phyloP scores from a whole-genome alignment of 805 yeast genomes.

The Blastobotrys peoriensis region DNA sequence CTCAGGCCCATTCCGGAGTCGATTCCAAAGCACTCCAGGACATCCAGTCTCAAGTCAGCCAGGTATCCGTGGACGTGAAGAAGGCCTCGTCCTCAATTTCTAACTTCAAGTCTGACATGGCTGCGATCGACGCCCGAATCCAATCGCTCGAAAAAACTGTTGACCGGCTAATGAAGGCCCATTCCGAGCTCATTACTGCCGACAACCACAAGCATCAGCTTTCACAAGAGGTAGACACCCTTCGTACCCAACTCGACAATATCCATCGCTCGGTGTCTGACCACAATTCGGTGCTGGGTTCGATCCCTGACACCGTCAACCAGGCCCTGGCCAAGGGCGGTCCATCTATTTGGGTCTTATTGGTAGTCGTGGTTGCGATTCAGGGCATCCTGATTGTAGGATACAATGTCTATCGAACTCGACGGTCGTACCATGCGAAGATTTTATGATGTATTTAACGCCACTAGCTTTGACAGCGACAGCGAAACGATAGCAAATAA shows the following conservation, averaged over 20 bases:
- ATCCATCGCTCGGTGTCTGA: conserved; percentile 20
- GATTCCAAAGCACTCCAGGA: neutral
- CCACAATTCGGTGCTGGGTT: conserved; percentile 24
- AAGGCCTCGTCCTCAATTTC: neutral
- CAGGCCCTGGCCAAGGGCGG: conserved; percentile 24
- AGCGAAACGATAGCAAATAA: neutral
- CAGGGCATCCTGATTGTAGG: conserved; percentile 26
- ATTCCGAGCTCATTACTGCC: conserved; percentile 4
- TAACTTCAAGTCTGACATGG: conserved; percentile 5
- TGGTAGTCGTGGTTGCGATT: conserved; percentile 20
- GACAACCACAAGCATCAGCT: conserved; percentile 14
- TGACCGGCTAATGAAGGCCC: conserved; percentile 7
- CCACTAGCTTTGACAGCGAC: neutral
- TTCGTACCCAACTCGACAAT: conserved; percentile 17
- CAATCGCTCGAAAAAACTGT: conserved; percentile 12
- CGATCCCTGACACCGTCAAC: conserved; percentile 23
- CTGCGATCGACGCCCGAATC: conserved; percentile 13
- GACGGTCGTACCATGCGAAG: conserved; percentile 21
- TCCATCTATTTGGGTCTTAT: conserved; percentile 23
- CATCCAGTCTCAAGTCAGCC: neutral
- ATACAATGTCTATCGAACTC: conserved; percentile 26
- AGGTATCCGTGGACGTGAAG: neutral
- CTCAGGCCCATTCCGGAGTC: neutral
- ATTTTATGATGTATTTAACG: conserved; percentile 9
- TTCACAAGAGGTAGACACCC: conserved; percentile 11